Percentiles rank a stretch among this genome's conserved stretches.
Evolutionary conservation across 345 rosid genomes (phyloP).

Genomic region (Euphorbia lathyris): DNA sequence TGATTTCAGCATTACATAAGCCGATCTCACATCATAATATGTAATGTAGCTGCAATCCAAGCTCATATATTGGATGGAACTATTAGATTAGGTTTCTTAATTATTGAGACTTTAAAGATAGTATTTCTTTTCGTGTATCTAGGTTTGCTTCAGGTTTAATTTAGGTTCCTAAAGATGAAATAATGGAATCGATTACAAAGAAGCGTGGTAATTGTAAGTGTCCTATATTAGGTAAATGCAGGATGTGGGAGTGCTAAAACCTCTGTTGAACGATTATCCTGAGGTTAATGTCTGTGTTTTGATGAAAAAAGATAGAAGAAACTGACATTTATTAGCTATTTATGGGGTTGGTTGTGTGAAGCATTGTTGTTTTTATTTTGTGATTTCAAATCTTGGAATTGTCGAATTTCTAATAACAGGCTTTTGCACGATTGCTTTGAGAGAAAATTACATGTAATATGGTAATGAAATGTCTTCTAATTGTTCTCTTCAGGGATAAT

Average conservation of each 20-base stretch:
- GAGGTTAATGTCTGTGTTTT: too few relatives aligned
- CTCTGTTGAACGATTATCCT: too few relatives aligned
- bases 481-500: slow-evolving; percentile 44
- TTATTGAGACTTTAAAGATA: background rate
- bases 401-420: background rate
- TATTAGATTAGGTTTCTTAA: background rate
- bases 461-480: background rate
- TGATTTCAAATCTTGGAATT: background rate
- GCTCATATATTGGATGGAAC: background rate
- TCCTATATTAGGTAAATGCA: too few relatives aligned
- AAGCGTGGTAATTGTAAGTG: too few relatives aligned
- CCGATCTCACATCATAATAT: too few relatives aligned
- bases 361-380: background rate
- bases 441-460: background rate
- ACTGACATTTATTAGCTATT: background rate
- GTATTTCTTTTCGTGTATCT: background rate
- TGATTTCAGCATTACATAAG: too few relatives aligned
- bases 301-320: background rate
- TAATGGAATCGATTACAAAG: background rate
- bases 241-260: too few relatives aligned
- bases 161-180: background rate
- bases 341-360: background rate
- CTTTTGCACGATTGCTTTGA: background rate
- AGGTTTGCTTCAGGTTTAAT: background rate
- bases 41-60: too few relatives aligned